Evolutionary conservation across 805 yeast genomes (phyloP), one percentile per base, ranked within the genome.

Genomic region (Tetrapisispora taiwanensis): DNA sequence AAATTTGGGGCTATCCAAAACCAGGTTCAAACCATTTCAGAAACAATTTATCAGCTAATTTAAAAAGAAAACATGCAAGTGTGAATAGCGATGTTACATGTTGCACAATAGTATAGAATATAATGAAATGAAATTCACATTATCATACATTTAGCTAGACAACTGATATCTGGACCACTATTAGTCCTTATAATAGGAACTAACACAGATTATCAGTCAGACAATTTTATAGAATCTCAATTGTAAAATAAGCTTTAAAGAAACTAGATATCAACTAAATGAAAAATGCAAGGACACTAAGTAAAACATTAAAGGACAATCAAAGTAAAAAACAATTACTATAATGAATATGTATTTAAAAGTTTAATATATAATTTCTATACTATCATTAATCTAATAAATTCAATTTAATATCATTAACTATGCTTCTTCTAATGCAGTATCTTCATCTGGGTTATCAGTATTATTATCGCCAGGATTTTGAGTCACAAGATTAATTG

Each of bases 21-120:
- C 63, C 63, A 14, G 70, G 68, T 7, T 52, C 63, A 36, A 69
- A 69, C 42, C 70, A 69, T 30, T 68, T 66, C 39, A 59, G 69
- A 47, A 51, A 48, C 6, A 55, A 51, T 39, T 45, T 43, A 28
- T 36, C 39, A 4, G 27, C 39, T 4, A 15, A 26, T 36, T 24
- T 36, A 15, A 22, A 15, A 15, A 22, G 39, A n/a, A 36, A 36
- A 15, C 15, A 24, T n/a, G 39, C 20, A 2, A 22, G n/a, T 28
- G 15, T 17, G 12, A 28, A 17, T 14, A 20, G 41, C 28, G 19
- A 32, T 24, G 42, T 28, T 24, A 59, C 53, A 17, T 68, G 72
- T 44, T 69, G 72, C 48, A 52, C 56, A 9, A 61, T 68, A 32
- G 59, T 65, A 65, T 66, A 51, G 55, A 13, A 5, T 28, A 14